Base-by-base conservation (phyloP, 495 filamentous ascomycete genomes). In the Glarea lozoyensis region DNA sequence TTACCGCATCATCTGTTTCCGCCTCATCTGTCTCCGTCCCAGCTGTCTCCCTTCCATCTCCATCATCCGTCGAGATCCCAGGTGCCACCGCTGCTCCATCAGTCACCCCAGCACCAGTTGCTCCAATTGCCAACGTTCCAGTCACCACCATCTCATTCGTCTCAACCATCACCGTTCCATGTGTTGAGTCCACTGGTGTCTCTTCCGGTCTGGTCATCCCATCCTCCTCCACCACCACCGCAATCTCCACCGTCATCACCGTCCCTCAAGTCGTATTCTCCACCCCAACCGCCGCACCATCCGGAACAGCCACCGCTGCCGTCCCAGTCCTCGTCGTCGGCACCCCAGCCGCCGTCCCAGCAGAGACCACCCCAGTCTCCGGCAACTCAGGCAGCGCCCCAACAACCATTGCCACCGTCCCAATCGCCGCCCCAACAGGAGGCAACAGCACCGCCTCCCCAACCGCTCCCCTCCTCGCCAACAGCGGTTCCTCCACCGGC, bases 181-280 rank as follows among this genome's bases (percentile, higher is more conserved):
- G 55, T 46, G 61, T 58, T 22, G 45, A 57, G 40, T 45, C 58
- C 49, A 71, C 67, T 18, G 68, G 70, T 23, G 52, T 69, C 19
- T 62, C 65, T 9, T 57, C 62, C 25, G 60, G 66, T 29, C 60
- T 61, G 40, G 65, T 64, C 18, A 66, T 75, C 34, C 43, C 58
- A 2, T 45, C 57, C 34, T 70, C 63, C 56, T 84, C 79, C 12
- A 84, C 81, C 35, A 70, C 86, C 60, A 73, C 71, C 29, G 55
- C 76, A 37, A 58, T 65, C 34, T 55, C 60, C 42, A 73, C 73
- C 29, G 67, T 64, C 31, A 65, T 77, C 36, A 67, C 68, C 40
- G 68, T 75, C 42, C 71, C 72, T 58, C 60, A 75, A 57, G 57
- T 61, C 13, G 61, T 57, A 17, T 69, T 72, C 51, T 50, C 54